Base-by-base conservation (phyloP, 768 basidiomycete genomes). In the Mycena vitilis region DNA sequence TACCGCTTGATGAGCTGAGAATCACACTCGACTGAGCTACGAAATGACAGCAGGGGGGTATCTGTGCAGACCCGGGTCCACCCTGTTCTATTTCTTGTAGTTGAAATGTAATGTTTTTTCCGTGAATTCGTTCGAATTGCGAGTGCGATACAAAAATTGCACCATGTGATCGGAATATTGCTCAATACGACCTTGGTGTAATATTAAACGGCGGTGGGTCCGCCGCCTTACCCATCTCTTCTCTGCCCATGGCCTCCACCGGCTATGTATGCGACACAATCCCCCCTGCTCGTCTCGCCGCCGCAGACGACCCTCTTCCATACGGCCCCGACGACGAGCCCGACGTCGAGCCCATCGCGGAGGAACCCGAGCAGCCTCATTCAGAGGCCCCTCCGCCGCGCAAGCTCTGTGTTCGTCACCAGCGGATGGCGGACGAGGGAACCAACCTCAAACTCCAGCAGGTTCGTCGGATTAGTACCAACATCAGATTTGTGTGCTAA, bases 351-450 rank as follows among this genome's bases (percentile, higher is more conserved):
- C 71, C 66, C 11, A 40, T 40, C 40, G 40, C 10, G 23, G 71
- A 40, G 25, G 53, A 68, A 5, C 58, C 47, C 37, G 47, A 73
- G 10, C 69, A 78, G 15, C 58, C 80, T 2, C 77, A 78, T 16
- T 76, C 80, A 0, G 73, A 82, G 13, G 81, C 82, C n/a, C 76
- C 78, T 2, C 79, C 85, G 2, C 84, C 87, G 16, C 83, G 94
- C 54, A 97, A 95, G 81, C 86, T 98, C 20, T 98, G 96, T 77
- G 90, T 96, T 7, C 82, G 96, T 38, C 97, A 99, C 80, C 94
- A 96, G 81, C 87, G 96, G 54, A 99, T 97, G 91, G 97, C 97
- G 7, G 95, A 99, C 82, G 90, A 97, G 80, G 95, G 95, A 16
- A 96, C 93, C 25, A 98, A 94, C 78, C 82, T 94, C 68, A 95